Evolutionary conservation across 352 stramenopile genomes (phyloP), one percentile per base, ranked within the genome.

Genomic region (Globisporangium ultimum): DNA sequence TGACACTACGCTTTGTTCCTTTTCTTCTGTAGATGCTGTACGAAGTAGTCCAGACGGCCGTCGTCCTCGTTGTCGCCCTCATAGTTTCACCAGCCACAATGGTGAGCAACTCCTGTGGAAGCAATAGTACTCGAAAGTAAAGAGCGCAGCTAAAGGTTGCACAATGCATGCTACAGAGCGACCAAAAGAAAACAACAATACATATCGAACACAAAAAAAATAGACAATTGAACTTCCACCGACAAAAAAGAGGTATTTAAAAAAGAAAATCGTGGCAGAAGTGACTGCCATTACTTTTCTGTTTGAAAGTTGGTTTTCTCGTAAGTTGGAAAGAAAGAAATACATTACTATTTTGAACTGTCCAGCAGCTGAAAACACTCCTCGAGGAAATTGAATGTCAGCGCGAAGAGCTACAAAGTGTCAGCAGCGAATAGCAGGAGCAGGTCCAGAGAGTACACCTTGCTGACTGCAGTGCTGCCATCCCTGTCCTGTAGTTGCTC

Each of bases 21-120:
- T 20, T 57, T 21, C 63, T 22, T 36, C 8, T 28, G 18, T 45
- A 93, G 84, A 84, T 93, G 76, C 58, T 93, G 2, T 91, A 92
- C 49, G 84, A 93, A 50, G 70, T 93, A 13, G 78, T 72, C 5
- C 68, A 87, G 53, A 69, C 84, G 34, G 32, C 54, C 14, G 61
- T 85, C 22, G 62, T 78, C 1, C 58, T 86, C 14, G 43, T 63
- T 14, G 32, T 79, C 2, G 60, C 67, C 12, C 24, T 64, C 1
- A 13, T 71, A 12, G 36, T 72, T 12, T 45, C 46, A 2, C 42
- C 56, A 9, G 17, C 3, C 0, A 17, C 20, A 2, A 21, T 14
- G 24, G 22, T 17, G 18, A 12, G 9, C 11, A 17, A 15, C 1
- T 11, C 8, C 17, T 13, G 32, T 32, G 1, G 15, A 24, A 45